Evolutionary conservation across 1,139 yeast species (phyloP).

Genomic region (Blastobotrys elegans): DNA sequence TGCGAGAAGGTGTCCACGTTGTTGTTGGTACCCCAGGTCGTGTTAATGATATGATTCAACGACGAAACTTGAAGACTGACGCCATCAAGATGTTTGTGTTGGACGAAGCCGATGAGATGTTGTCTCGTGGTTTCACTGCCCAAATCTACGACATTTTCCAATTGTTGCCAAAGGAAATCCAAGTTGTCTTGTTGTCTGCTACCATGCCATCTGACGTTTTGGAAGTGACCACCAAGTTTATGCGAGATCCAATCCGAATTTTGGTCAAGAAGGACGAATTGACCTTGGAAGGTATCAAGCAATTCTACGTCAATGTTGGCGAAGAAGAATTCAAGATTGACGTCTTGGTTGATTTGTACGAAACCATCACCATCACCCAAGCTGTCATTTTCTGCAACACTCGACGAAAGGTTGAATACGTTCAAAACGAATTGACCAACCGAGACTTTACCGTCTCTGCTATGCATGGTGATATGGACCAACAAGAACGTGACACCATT

Average conservation of each 20-base stretch:
- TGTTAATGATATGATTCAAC: constrained; percentile 79
- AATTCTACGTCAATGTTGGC: constrained; percentile 79
- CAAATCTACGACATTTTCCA: constrained; percentile 88
- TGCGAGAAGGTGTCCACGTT: constrained; percentile 79
- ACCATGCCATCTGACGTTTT: constrained; percentile 83
- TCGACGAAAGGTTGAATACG: constrained; percentile 87
- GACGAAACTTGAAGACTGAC: constrained; percentile 63
- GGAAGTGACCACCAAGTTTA: constrained; percentile 80
- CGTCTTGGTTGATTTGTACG: constrained; percentile 87
- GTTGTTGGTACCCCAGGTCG: constrained; percentile 98
- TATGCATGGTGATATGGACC: constrained; percentile 98
- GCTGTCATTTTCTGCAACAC: constrained; percentile 96
- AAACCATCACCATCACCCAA: constrained; percentile 90
- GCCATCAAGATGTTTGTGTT: constrained; percentile 74
- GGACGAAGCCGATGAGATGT: constrained; percentile 93
- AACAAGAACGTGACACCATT: constrained; percentile 80
- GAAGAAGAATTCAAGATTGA: constrained; percentile 96
- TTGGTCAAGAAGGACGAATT: constrained; percentile 87
- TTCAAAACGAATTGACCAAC: constrained; percentile 67
- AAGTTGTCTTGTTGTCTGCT: constrained; percentile 93
- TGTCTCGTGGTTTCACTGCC: constrained; percentile 87
- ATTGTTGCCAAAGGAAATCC: constrained; percentile 71
- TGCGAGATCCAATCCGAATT: constrained; percentile 86
- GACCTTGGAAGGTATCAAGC: constrained; percentile 84
- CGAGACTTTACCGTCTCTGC: constrained; percentile 86